Evolutionary conservation across 805 yeast genomes (phyloP), one percentile per base, ranked within the genome.

Genomic region (Yarrowia deformans): DNA sequence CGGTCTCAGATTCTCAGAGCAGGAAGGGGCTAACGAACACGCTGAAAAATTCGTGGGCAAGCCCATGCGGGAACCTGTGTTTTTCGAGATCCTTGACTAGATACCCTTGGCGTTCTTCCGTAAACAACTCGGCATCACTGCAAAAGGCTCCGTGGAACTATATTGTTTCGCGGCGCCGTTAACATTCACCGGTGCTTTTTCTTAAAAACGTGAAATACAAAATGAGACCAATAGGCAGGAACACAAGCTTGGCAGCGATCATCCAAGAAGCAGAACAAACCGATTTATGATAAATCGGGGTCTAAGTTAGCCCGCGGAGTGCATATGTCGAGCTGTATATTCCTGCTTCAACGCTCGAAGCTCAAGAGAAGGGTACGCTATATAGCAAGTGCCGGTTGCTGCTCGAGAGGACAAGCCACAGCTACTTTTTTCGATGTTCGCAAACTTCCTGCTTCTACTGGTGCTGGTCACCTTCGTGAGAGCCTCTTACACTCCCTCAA

Each of bases 301-400:
- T 8, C 8, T 14, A 19, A 12, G 32, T 18, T 52, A 18, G 18
- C 19, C 35, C 45, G 35, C 2, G 18, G 45, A 19, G 54, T 18
- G 60, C 45, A 37, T 54, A 45, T 54, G 32, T 23, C 34, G 58
- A 39, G 39, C 19, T n/a, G 60, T 39, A 54, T 45, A 54, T 39
- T 45, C 19, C 43, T 23, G 34, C 60, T 37, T 54, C 58, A 13
- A 50, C 7, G 16, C 16, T 19, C 8, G 9, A n/a, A 12, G 16
- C 50, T 46, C 34, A 23, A 5, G 34, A 29, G 18, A 14, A 16
- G 18, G 14, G 8, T 8, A 54, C 23, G 8, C 1, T 54, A 54
- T 54, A 54, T 37, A 54, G 45, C 8, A 13, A 2, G 19, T 16
- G n/a, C 18, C 16, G 32, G 58, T n/a, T 18, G 58, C 55, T 29